A percentile compares a stretch with the other conserved stretches of the same genome.
These are phyloP conservation scores for Dryadomyces quercus-mongolicae DNA, from an alignment of 2,329 filamentous ascomycete species.

Conservation along the genomic window DNA sequence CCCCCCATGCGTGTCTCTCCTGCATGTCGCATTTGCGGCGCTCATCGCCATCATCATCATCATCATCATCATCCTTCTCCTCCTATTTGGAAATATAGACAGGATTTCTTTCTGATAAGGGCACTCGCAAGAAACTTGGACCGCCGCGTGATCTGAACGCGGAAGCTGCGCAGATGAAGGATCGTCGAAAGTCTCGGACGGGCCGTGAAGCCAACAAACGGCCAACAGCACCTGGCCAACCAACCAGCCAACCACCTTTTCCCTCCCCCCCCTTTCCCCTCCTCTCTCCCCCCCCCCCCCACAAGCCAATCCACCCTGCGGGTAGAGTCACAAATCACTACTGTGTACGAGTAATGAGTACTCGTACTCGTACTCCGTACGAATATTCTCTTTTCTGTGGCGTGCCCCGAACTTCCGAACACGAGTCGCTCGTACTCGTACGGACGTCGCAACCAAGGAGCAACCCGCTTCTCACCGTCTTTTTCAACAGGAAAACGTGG, in stretches of 20 bases:
- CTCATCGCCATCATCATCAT: too few relatives aligned
- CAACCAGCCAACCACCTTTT: background rate
- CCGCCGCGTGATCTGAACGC: background rate
- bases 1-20: too few relatives aligned
- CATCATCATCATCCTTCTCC: too few relatives aligned
- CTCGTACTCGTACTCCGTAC: too few relatives aligned
- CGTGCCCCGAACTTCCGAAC: background rate
- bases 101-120: background rate
- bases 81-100: too few relatives aligned
- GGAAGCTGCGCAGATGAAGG: background rate
- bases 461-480: background rate
- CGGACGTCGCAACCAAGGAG: background rate
- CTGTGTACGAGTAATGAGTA: too few relatives aligned
- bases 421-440: background rate
- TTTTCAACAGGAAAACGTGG: background rate
- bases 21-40: too few relatives aligned
- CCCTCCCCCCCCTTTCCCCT: background rate
- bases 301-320: too few relatives aligned
- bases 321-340: too few relatives aligned
- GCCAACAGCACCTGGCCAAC: background rate
- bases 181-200: too few relatives aligned
- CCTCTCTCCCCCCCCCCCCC: background rate
- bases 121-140: background rate
- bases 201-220: background rate
- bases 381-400: too few relatives aligned